Percentiles rank a stretch among this genome's conserved stretches.
These are phyloP conservation scores for Diaporthe australafricana DNA, from an alignment of 2,329 filamentous ascomycete species.

Conservation along the genomic window DNA sequence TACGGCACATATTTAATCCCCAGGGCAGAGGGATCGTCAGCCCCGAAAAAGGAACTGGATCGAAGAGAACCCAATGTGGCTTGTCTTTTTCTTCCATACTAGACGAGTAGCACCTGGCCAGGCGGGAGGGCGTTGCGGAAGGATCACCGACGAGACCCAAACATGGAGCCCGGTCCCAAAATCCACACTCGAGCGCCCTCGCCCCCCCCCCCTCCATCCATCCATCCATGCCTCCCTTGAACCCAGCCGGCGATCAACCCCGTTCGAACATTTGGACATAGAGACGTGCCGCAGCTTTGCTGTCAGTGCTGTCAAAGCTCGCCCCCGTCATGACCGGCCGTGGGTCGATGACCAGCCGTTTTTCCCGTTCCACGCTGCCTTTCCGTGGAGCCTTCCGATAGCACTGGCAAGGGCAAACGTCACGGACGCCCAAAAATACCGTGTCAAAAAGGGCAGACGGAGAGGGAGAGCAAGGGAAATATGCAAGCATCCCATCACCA, in stretches of 20 bases:
- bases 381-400: background rate
- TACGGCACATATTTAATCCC: background rate
- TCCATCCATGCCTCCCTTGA: background rate
- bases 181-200: background rate
- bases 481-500: slow-evolving; percentile 5
- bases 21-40: background rate
- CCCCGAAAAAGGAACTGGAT: background rate
- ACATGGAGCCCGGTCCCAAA: slow-evolving; percentile 3
- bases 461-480: background rate
- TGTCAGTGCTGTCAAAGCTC: slow-evolving; percentile 28
- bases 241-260: slow-evolving; percentile 16
- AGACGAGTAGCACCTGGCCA: background rate
- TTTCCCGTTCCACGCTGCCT: slow-evolving; percentile 1
- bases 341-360: slow-evolving; percentile 21
- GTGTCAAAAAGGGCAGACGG: background rate
- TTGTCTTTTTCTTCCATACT: too few species aligned
- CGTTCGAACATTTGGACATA: slow-evolving; percentile 15
- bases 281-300: slow-evolving; percentile 16
- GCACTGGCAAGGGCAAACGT: background rate
- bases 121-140: background rate
- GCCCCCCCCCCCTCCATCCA: background rate
- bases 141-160: slow-evolving; percentile 9
- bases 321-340: background rate
- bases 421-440: background rate
- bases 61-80: background rate